These are phyloP conservation scores for Candida mattraensis DNA, from an alignment of 805 yeast species.

Conservation along the genomic window DNA sequence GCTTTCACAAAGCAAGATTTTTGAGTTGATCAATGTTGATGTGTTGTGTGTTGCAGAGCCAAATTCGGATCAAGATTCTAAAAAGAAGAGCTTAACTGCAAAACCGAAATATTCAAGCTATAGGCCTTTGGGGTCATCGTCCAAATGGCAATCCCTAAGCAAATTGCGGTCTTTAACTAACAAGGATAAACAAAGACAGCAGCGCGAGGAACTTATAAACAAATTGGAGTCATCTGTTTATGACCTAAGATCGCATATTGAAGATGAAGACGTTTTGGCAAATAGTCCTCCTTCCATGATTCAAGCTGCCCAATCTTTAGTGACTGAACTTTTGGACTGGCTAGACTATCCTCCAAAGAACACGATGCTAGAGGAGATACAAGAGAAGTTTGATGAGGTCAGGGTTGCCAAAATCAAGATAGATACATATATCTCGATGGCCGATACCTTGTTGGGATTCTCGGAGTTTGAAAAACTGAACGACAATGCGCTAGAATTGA, in stretches of 20 bases:
- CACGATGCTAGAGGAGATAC: conserved; percentile 41
- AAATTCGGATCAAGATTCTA: conserved; percentile 14
- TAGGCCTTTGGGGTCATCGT: conserved; percentile 47
- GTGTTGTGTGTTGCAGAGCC: conserved; percentile 28
- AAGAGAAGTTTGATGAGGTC: conserved; percentile 35
- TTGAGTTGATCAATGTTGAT: conserved; percentile 44
- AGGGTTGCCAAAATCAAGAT: conserved; percentile 32
- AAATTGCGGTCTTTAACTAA: conserved; percentile 53
- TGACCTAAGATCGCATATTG: conserved; percentile 59
- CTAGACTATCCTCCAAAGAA: conserved; percentile 68
- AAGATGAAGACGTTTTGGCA: conserved; percentile 47
- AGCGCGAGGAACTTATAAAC: conserved; percentile 61
- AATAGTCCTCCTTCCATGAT: conserved; percentile 43
- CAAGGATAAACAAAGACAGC: conserved; percentile 54
- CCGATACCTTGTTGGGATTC: conserved; percentile 46
- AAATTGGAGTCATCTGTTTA: conserved; percentile 73
- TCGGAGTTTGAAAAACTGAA: conserved; percentile 45
- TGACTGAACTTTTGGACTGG: conserved; percentile 67
- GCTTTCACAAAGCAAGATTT: conserved; percentile 37
- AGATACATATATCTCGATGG: conserved; percentile 40
- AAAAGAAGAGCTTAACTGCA: conserved; percentile 18
- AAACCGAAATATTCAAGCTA: conserved; percentile 40
- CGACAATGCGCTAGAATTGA: conserved; percentile 41
- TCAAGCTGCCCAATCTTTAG: conserved; percentile 36
- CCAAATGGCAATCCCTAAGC: conserved; percentile 44